Evolutionary conservation across 495 filamentous ascomycete genomes (phyloP), one percentile per base, ranked within the genome.

Genomic region (Daldinia caldariorum): DNA sequence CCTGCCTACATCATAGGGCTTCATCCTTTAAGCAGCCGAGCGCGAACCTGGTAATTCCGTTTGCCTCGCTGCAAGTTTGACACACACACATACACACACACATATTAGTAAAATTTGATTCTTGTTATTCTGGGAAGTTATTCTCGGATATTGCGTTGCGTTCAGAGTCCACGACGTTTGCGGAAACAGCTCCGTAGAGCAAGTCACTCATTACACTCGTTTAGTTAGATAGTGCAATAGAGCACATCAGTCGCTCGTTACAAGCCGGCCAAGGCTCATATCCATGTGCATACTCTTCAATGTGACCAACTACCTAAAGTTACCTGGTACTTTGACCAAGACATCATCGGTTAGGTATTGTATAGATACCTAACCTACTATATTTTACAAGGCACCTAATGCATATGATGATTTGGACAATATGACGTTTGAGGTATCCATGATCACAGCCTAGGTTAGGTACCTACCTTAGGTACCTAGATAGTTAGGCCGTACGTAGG

Each of bases 221-320:
- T 77, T 73, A 69, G 6, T 47, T 72, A 72, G 65, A 73, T 66
- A 66, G 70, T 70, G 59, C 60, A 63, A 70, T 60, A 66, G 7
- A 65, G 32, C 51, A 67, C 32, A 57, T 13, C 13, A 67, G 66
- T 75, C 72, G 58, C 67, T 77, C 75, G 3, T 73, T 77, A 61
- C 35, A 22, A 49, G 38, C 6, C 12, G 26, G 1, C 50, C 0
- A 14, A 13, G 13, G 34, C 37, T 0, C 12, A 3, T 31, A 39
- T n/a, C n/a, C n/a, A n/a, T 38, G 29, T 38, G 26, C 26, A 26
- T 26, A 3, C 26, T 26, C 20, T n/a, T n/a, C 16, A 1, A 38
- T 50, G 26, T 41, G 58, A 38, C 8, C 37, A 37, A 22, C 16
- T 37, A 14, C 2, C 6, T 16, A 26, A 6, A 8, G 1, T 41